Evolutionary conservation across 2,329 filamentous ascomycete genomes (phyloP).

Genomic region (Fusarium vanettenii): DNA sequence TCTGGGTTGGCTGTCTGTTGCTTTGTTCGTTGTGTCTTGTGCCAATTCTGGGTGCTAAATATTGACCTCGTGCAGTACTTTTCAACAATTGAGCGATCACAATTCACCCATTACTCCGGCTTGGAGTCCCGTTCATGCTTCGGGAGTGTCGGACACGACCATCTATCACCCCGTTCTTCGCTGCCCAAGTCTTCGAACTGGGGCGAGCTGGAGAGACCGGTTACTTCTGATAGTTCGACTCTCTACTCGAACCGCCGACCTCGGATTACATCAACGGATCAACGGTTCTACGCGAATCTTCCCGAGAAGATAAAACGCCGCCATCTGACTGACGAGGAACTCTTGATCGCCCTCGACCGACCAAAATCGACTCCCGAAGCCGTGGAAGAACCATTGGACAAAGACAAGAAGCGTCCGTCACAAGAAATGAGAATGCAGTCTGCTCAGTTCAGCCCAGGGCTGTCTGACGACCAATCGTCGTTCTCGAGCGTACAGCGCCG

Average conservation of each 20-base stretch:
- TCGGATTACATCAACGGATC: slow-evolving; percentile 64
- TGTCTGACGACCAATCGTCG: slow-evolving; percentile 34
- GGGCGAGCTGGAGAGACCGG: slow-evolving; percentile 29
- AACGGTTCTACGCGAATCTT: slow-evolving; percentile 75
- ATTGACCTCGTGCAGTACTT: slow-evolving; percentile 68
- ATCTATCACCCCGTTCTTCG: slow-evolving; percentile 17
- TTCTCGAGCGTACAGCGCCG: slow-evolving; percentile 43
- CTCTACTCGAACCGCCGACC: slow-evolving; percentile 40
- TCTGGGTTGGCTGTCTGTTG: slow-evolving; percentile 2
- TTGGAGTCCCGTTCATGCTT: slow-evolving; percentile 23
- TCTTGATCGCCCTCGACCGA: slow-evolving; percentile 61
- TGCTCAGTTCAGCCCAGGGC: slow-evolving; percentile 34
- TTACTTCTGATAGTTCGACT: slow-evolving; percentile 31
- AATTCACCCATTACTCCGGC: slow-evolving; percentile 65
- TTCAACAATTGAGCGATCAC: slow-evolving; percentile 76
- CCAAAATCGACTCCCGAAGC: slow-evolving; percentile 46
- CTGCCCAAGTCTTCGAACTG: slow-evolving; percentile 26
- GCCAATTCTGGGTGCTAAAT: slow-evolving; percentile 32
- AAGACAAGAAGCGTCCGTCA: slow-evolving; percentile 40
- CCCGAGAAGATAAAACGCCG: slow-evolving; percentile 79
- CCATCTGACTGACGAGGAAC: slow-evolving; percentile 79
- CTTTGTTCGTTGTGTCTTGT: background rate
- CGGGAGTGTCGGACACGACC: slow-evolving; percentile 35
- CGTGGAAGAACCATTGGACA: slow-evolving; percentile 47
- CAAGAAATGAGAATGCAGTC: slow-evolving; percentile 38